These are phyloP conservation scores for Aspergillus sp. DNA, from an alignment of 2,329 filamentous ascomycete genomes.

Conservation along the genomic window DNA sequence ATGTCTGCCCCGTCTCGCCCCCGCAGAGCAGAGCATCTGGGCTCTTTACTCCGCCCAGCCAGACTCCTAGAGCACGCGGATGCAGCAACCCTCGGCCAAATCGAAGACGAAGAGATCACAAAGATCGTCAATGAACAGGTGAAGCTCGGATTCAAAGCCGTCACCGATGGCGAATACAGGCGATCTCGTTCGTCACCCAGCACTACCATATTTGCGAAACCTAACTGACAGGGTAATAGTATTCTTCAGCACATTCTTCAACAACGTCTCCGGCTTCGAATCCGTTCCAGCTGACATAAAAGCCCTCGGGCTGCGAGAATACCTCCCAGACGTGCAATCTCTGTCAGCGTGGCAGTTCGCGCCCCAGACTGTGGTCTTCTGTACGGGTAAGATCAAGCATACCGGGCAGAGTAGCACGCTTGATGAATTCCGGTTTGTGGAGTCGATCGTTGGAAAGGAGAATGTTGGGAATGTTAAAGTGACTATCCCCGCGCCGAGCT, in stretches of 20 bases:
- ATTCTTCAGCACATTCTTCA: slow-evolving; percentile 61
- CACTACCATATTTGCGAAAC: too few species aligned
- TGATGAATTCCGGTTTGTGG: slow-evolving; percentile 50
- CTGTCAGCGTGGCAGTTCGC: slow-evolving; percentile 59
- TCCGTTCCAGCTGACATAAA: too few species aligned
- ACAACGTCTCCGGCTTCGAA: slow-evolving; percentile 37
- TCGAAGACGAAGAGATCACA: slow-evolving; percentile 66
- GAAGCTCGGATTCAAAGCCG: slow-evolving; percentile 61
- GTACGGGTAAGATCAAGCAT: slow-evolving; percentile 58
- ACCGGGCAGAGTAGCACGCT: slow-evolving; percentile 52
- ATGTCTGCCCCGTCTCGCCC: slow-evolving; percentile 39
- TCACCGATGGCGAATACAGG: slow-evolving; percentile 69
- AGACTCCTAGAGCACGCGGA: slow-evolving; percentile 58
- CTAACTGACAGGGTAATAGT: slow-evolving; percentile 22
- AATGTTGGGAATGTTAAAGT: slow-evolving; percentile 67
- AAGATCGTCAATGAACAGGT: slow-evolving; percentile 66
- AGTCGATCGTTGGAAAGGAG: slow-evolving; percentile 40
- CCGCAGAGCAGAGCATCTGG: slow-evolving; percentile 71
- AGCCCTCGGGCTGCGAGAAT: too few species aligned
- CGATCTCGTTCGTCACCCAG: slow-evolving; percentile 10
- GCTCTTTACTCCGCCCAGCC: slow-evolving; percentile 66
- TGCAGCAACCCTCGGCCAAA: slow-evolving; percentile 55
- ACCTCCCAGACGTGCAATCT: slow-evolving; percentile 35
- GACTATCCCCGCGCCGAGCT: slow-evolving; percentile 65
- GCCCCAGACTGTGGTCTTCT: slow-evolving; percentile 53